Conservation (phyloP, 2,329 filamentous ascomycete species). For the Elsinoe arachidis region DNA sequence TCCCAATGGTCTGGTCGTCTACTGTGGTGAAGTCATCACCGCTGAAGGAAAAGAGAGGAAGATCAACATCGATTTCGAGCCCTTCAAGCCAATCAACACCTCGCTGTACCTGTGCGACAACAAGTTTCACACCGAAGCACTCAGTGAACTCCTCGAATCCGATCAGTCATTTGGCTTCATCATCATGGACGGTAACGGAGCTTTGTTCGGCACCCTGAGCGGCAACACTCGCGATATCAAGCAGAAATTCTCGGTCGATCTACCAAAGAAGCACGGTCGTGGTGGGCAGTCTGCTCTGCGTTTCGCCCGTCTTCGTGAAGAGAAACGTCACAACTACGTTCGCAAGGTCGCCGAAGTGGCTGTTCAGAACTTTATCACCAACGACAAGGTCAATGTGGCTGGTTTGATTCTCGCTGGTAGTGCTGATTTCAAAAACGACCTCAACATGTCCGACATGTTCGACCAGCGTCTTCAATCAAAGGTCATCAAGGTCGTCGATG, state of each 20-base stretch:
- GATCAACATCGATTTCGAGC: constrained; percentile 99
- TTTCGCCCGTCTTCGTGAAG: constrained; percentile 98
- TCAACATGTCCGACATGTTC: constrained; percentile 96
- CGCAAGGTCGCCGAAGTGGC: constrained; percentile 96
- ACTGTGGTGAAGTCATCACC: constrained; percentile 99
- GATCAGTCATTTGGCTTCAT: constrained; percentile 99
- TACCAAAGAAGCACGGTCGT: constrained; percentile 99
- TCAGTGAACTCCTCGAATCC: constrained; percentile 94
- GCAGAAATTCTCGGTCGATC: constrained; percentile 96
- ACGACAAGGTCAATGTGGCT: constrained; percentile 96
- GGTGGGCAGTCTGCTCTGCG: constrained; percentile 98
- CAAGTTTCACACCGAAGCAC: constrained; percentile 97
- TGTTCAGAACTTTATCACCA: constrained; percentile 97
- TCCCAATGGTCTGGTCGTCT: constrained; percentile 92
- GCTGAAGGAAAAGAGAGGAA: constrained; percentile 97
- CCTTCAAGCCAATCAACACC: constrained; percentile 99
- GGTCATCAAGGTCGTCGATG: constrained; percentile 99
- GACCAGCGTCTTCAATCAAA: constrained; percentile 84
- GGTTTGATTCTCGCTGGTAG: constrained; percentile 93
- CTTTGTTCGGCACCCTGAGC: constrained; percentile 90
- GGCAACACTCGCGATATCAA: constrained; percentile 95
- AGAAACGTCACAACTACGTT: constrained; percentile 99
- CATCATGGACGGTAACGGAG: constrained; percentile 98
- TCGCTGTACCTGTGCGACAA: constrained; percentile 99
- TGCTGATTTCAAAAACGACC: constrained; percentile 98